Conservation (phyloP, 768 basidiomycete species). For the Tylopilus balloui region DNA sequence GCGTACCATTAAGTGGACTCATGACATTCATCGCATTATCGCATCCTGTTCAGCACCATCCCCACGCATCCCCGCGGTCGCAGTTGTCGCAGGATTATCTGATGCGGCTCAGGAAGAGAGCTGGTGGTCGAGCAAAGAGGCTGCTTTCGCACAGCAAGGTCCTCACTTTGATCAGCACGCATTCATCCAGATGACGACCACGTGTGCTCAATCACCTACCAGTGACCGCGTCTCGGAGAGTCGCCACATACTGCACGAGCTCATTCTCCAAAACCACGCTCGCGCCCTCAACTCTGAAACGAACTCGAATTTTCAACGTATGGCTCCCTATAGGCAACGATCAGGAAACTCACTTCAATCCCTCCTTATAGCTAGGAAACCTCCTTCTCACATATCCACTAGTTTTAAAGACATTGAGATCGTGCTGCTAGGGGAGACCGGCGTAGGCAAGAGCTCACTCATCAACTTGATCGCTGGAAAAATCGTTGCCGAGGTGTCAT, state of each 20-base stretch:
- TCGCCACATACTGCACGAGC: constrained; percentile 10
- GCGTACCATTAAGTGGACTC: constrained; percentile 12
- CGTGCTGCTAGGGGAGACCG: constrained; percentile 34
- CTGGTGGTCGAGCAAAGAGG: constrained; percentile 19
- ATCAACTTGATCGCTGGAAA: constrained; percentile 35
- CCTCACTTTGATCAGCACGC: constrained; percentile 13
- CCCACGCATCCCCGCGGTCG: constrained; percentile 12
- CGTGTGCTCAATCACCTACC: neutral
- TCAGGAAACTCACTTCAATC: constrained; percentile 14
- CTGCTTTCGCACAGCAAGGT: constrained; percentile 6
- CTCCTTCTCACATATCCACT: neutral
- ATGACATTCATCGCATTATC: constrained; percentile 9
- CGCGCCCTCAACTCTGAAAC: neutral
- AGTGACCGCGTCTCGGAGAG: constrained; percentile 6
- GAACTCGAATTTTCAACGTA: neutral
- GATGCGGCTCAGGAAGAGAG: constrained; percentile 7
- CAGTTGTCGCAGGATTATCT: constrained; percentile 15
- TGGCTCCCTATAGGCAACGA: constrained; percentile 8
- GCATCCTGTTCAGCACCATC: neutral
- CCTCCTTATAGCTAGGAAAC: constrained; percentile 5
- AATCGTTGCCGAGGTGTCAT: constrained; percentile 29
- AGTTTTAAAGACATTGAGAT: constrained; percentile 22
- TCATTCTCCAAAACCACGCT: constrained; percentile 12
- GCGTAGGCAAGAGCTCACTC: constrained; percentile 40
- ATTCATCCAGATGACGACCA: constrained; percentile 11